phyloP scores from a whole-genome alignment of 192 early-diverging fungal species.

The Pilaira anomala region DNA sequence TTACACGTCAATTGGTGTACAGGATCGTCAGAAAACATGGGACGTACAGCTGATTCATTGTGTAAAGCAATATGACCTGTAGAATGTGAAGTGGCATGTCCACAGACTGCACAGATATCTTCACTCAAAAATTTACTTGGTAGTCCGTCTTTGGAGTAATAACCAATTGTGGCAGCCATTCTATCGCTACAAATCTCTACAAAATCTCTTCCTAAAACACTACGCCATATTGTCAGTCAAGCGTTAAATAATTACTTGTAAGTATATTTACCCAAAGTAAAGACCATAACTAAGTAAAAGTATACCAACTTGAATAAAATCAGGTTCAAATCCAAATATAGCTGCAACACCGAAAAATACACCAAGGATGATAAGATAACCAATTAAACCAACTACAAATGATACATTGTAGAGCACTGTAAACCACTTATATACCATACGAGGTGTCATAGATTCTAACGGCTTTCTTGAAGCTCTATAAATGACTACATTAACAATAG shows the following conservation, averaged over 20 bases:
- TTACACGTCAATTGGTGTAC: conserved; percentile 46
- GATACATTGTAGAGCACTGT: conserved; percentile 56
- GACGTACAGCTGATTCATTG: conserved; percentile 24
- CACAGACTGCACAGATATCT: conserved; percentile 58
- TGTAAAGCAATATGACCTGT: conserved; percentile 30
- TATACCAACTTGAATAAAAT: conserved; percentile 41
- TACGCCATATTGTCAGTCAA: conserved; percentile 11
- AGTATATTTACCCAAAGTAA: conserved; percentile 55
- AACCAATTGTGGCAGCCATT: conserved; percentile 61
- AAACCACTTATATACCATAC: conserved; percentile 62
- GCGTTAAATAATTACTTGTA: background rate
- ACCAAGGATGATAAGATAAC: conserved; percentile 52
- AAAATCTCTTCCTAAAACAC: conserved; percentile 58
- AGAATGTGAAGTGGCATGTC: conserved; percentile 42
- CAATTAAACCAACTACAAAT: conserved; percentile 51
- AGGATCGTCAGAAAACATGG: conserved; percentile 26
- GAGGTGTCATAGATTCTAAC: conserved; percentile 56
- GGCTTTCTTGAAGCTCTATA: conserved; percentile 56
- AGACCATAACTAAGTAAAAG: conserved; percentile 53
- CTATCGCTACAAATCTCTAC: conserved; percentile 61
- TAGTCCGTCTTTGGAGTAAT: conserved; percentile 59
- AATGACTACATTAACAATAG: conserved; percentile 38
- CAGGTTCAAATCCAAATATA: conserved; percentile 39
- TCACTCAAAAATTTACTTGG: conserved; percentile 52
- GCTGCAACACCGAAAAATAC: conserved; percentile 51